Conservation (phyloP, 106 monocot species). For the Phalaenopsis equestris region DNA sequence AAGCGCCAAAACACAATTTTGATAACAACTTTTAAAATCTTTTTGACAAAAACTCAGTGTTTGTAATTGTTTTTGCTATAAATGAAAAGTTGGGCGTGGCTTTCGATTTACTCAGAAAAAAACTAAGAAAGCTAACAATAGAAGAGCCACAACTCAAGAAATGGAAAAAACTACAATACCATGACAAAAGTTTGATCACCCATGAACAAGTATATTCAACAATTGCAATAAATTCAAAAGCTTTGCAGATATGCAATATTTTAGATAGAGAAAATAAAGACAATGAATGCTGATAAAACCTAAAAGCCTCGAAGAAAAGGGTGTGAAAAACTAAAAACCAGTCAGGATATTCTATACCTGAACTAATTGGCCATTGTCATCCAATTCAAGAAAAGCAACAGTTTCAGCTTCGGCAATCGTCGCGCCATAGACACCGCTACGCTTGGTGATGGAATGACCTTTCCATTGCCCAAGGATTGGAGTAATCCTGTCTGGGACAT, state of each 20-base stretch:
- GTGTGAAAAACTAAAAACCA: no score
- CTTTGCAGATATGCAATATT: background rate
- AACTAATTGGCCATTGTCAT: conserved; percentile 49
- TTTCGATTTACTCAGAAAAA: no score
- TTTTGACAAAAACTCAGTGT: no score
- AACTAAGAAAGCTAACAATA: no score
- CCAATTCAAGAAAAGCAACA: conserved; percentile 48
- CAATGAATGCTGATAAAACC: background rate
- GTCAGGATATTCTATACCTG: conserved; percentile 35
- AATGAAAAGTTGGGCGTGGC: no score
- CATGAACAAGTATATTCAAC: no score
- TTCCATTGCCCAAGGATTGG: conserved; percentile 76
- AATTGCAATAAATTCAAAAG: background rate
- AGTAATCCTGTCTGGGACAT: conserved; percentile 30
- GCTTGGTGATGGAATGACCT: conserved; percentile 81
- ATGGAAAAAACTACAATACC: background rate
- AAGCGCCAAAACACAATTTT: no score
- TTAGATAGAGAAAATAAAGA: background rate
- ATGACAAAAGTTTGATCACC: no score
- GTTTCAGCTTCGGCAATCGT: conserved; percentile 74
- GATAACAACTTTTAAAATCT: no score
- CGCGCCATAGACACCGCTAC: conserved; percentile 90
- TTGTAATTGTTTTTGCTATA: no score
- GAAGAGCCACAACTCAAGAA: no score
- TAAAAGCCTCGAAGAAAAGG: background rate